Evolutionary conservation across 1,284 basidiomycete species (phyloP), one percentile per base, ranked within the genome.

Genomic region (Naganishia sp.): DNA sequence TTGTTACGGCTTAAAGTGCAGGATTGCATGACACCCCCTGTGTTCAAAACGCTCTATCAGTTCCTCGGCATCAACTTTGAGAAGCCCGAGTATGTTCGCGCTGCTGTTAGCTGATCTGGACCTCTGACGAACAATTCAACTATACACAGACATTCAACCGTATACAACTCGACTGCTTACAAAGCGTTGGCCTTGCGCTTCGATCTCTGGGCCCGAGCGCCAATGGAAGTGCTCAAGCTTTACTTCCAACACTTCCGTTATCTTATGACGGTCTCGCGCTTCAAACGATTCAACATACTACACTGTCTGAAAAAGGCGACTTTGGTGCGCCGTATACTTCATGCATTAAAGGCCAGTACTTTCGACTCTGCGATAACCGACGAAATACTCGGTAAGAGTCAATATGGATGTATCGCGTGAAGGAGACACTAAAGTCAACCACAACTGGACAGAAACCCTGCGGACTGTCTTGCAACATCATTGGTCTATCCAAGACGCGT

Each of bases 161-260:
- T 97, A 33, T 85, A 87, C 59, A 96, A 96, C 71, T 83, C 87
- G 1, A 83, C 89, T 1, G 91, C 91, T 2, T 96, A 95, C 74
- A 85, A 86, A 53, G 84, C 88, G 1, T 84, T 97, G 50, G 89
- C 91, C 0, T 85, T 97, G 2, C 92, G 96, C 74, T 91, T 96
- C 71, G 88, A 92, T 67, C 85, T 97, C 6, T 98, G 94, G 94
- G 85, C 90, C 0, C 84, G 80, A 31, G 87, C 90, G 0, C 80
- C 82, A 1, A 73, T 80, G 4, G 87, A 88, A 46, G 87, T 97
- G 31, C 90, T 92, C 73, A 82, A 81, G 3, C 84, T 87, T 18
- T 89, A 94, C 73, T 82, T 94, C 0, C 86, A 89, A 55, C 90
- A 96, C 75, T 93, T 96, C 73, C 78, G 83, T 1, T 87, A 85